These are phyloP conservation scores for Wickerhamia fluorescens DNA, from an alignment of 805 yeast genomes.

Conservation along the genomic window DNA sequence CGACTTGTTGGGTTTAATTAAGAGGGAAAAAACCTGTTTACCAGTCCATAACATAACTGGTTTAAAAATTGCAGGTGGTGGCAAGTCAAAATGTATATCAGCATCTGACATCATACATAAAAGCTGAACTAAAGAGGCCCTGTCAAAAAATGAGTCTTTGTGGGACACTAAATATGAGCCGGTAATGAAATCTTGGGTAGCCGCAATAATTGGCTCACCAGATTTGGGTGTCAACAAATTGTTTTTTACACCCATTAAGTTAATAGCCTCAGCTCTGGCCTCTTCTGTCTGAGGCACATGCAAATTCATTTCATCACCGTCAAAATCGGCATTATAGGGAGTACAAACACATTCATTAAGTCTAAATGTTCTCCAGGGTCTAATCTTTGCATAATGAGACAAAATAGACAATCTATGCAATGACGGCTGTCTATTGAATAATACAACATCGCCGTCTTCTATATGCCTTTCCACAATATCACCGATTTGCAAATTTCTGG, in stretches of 20 bases:
- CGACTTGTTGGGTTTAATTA: conserved; percentile 72
- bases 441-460: conserved; percentile 93
- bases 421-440: conserved; percentile 97
- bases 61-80: conserved; percentile 90
- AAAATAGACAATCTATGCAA: conserved; percentile 89
- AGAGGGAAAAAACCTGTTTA: conserved; percentile 83
- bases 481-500: conserved; percentile 72
- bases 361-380: conserved; percentile 98
- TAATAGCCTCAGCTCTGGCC: conserved; percentile 98
- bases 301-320: conserved; percentile 98
- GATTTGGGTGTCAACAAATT: conserved; percentile 92
- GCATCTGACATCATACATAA: conserved; percentile 97
- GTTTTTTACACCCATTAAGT: conserved; percentile 95
- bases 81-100: conserved; percentile 76
- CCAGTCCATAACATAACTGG: conserved; percentile 96
- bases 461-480: conserved; percentile 95
- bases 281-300: conserved; percentile 99
- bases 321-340: conserved; percentile 98
- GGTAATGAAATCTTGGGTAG: conserved; percentile 98
- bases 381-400: conserved; percentile 90
- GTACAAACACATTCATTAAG: conserved; percentile 98
- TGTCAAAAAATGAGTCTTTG: conserved; percentile 88
- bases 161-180: conserved; percentile 90
- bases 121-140: conserved; percentile 76
- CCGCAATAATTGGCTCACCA: conserved; percentile 99